Base-by-base conservation (phyloP, 495 filamentous ascomycete genomes). In the Neurospora pannonica region DNA sequence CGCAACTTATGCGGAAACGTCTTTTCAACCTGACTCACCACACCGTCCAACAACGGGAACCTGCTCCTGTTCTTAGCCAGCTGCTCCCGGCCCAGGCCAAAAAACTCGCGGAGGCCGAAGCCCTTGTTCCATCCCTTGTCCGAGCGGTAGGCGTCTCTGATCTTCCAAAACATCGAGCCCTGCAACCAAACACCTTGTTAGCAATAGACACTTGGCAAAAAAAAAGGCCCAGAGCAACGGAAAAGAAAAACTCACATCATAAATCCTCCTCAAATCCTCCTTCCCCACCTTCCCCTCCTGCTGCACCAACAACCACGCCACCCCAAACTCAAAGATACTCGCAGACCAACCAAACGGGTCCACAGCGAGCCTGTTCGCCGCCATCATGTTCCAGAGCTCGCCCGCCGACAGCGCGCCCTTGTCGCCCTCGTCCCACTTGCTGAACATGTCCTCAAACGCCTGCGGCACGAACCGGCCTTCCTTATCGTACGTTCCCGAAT, bases 361-460 rank as follows among this genome's bases (percentile, higher is more conserved):
- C 17, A 34, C 75, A 19, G 72, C 78, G 40, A 77, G 15, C 39
- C 78, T 46, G 31, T 80, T 39, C 4, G 74, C 75, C 24, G 38
- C 36, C 36, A 79, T 74, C 76, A 78, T 78, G 6, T 54, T 54
- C 71, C 74, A 76, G 15, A 80, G 46, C 72, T 80, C 71, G 3
- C 46, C 2, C 3, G 39, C 73, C 2, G 74, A 76, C 38, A 80
- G 39, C 5, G 72, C 60, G 9, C 76, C 75, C 1, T 77, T 74
- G 38, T 78, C 62, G 37, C 80, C 81, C 6, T 62, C 13, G 62
- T 85, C 87, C 76, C 86, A 89, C 81, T 89, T 89, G 62, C 81
- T 77, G 71, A 91, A 90, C 77, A 88, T 77, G 74, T 90, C 86
- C 81, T 91, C 88, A 75, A 90, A 90, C 13, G 77, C 77, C 80